phyloP scores from a whole-genome alignment of 2,329 filamentous ascomycete species.

The Aspergillus spinulosporus region DNA sequence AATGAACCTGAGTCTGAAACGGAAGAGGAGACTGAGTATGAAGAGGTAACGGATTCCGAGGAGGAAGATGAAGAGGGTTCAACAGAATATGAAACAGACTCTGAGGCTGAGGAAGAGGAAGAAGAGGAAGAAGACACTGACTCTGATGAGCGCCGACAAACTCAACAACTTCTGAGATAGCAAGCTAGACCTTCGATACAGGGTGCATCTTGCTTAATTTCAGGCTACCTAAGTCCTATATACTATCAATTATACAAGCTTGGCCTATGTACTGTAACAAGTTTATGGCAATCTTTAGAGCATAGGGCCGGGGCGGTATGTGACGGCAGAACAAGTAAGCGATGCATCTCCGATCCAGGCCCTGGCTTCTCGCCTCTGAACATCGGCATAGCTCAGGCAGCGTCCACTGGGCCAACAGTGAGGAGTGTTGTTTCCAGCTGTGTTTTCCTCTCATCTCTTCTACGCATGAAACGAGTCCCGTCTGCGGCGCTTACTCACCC shows the following conservation, averaged over 20 bases:
- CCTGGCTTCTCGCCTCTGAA: background rate
- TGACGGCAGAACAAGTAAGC: slow-evolving; percentile 3
- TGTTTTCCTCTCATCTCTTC: background rate
- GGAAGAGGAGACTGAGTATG: slow-evolving; percentile 52
- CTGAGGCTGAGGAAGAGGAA: slow-evolving; percentile 47
- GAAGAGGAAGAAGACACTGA: slow-evolving; percentile 48
- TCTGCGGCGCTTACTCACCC: slow-evolving; percentile 15
- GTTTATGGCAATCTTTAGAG: background rate
- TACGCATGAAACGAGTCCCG: slow-evolving; percentile 6
- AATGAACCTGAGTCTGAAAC: slow-evolving; percentile 60
- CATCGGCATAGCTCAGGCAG: slow-evolving; percentile 9
- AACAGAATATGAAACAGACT: slow-evolving; percentile 53
- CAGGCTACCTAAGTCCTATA: background rate
- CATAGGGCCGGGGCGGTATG: background rate
- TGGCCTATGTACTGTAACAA: background rate
- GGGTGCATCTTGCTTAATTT: background rate
- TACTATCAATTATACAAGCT: background rate
- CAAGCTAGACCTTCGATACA: background rate
- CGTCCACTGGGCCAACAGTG: background rate
- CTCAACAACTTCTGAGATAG: slow-evolving; percentile 21
- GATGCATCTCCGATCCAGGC: background rate
- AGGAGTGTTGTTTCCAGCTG: slow-evolving; percentile 1
- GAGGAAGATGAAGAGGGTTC: slow-evolving; percentile 49
- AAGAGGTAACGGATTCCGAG: slow-evolving; percentile 54
- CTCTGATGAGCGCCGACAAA: slow-evolving; percentile 48